phyloP scores from a whole-genome alignment of 2,329 filamentous ascomycete genomes.

The Fusarium poae region DNA sequence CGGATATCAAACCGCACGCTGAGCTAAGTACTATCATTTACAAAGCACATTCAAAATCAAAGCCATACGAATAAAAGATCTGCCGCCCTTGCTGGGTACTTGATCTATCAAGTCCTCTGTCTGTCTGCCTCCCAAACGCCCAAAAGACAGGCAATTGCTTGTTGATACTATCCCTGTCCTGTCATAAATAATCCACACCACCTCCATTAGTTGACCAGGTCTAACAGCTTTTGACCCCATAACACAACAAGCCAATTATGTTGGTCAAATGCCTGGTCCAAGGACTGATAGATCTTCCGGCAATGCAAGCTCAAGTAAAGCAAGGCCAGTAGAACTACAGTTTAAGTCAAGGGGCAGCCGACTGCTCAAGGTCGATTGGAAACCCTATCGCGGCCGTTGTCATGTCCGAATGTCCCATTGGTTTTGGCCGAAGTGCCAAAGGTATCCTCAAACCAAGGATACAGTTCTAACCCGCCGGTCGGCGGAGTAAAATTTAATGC shows the following conservation, averaged over 20 bases:
- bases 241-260: not conserved
- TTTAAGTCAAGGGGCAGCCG: slow-evolving; percentile 14
- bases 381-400: slow-evolving; percentile 10
- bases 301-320: slow-evolving; percentile 10
- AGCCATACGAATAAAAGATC: slow-evolving; percentile 34
- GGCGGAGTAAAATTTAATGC: slow-evolving; percentile 28
- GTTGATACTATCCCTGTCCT: slow-evolving; percentile 11
- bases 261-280: not conserved
- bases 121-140: slow-evolving; percentile 21
- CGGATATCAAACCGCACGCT: slow-evolving; percentile 39
- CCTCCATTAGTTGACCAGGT: slow-evolving; percentile 1
- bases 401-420: slow-evolving; percentile 10
- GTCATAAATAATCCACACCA: slow-evolving; percentile 1
- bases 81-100: slow-evolving; percentile 19
- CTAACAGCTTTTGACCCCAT: not conserved
- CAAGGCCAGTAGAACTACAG: slow-evolving; percentile 16
- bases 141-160: slow-evolving; percentile 20
- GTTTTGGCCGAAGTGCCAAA: slow-evolving; percentile 12
- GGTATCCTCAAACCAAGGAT: slow-evolving; percentile 32
- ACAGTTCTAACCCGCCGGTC: slow-evolving; percentile 8
- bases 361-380: slow-evolving; percentile 1
- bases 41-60: slow-evolving; percentile 42
- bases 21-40: slow-evolving; percentile 38
- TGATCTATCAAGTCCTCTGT: slow-evolving; percentile 12
- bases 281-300: not conserved